phyloP scores from a whole-genome alignment of 495 filamentous ascomycete genomes.

The Neurospora sp. region DNA sequence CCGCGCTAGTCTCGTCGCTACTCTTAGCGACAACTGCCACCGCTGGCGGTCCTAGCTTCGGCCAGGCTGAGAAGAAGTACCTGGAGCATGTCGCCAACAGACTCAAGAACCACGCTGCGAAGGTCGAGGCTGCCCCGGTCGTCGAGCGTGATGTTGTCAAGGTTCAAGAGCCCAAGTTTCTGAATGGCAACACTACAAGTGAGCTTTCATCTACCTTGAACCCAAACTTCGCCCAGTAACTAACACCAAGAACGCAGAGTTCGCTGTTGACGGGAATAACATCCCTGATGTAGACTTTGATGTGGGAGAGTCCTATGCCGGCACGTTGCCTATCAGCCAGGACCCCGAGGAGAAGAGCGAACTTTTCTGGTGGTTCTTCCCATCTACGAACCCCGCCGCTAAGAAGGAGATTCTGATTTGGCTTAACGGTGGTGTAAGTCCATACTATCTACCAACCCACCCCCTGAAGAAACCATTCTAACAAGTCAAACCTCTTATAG shows the following conservation, averaged over 20 bases:
- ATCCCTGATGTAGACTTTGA: slow-evolving; percentile 68
- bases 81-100: slow-evolving; percentile 15
- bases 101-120: not conserved
- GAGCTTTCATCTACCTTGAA: not conserved
- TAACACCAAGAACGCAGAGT: slow-evolving; percentile 29
- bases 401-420: slow-evolving; percentile 65
- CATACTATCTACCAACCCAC: not conserved
- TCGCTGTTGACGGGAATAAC: slow-evolving; percentile 52
- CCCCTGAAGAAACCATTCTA: not conserved
- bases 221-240: not conserved
- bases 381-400: slow-evolving; percentile 42
- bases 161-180: slow-evolving; percentile 14
- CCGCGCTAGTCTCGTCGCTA: slow-evolving; percentile 14
- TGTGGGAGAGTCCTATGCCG: slow-evolving; percentile 67
- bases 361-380: slow-evolving; percentile 76
- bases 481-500: slow-evolving; percentile 6
- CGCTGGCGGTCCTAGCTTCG: slow-evolving; percentile 20
- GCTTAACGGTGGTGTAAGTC: slow-evolving; percentile 53
- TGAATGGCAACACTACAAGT: slow-evolving; percentile 28
- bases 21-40: slow-evolving; percentile 17
- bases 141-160: not conserved
- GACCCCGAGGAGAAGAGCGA: slow-evolving; percentile 39
- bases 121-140: not conserved
- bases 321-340: slow-evolving; percentile 53
- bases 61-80: slow-evolving; percentile 27